Conservation (phyloP, 1,139 yeast genomes). For the Suhomyces bokatorum region DNA sequence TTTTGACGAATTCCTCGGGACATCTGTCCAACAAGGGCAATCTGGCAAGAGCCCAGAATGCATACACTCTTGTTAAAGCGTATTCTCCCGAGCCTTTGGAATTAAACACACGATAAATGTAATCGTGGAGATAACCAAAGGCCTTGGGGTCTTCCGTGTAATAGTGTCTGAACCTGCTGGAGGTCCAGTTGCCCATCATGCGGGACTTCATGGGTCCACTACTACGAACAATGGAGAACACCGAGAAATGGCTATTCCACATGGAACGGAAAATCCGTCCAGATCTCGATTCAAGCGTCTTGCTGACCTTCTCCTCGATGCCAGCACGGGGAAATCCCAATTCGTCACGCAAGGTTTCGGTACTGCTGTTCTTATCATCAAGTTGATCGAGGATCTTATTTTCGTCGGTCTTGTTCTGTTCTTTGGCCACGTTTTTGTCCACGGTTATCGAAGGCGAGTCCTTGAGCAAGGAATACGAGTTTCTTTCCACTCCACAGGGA, state of each 20-base stretch:
- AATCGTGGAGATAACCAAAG: conserved; percentile 42
- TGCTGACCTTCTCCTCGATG: conserved; percentile 11
- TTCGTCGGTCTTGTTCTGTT: conserved; percentile 15
- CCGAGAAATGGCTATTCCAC: conserved; percentile 43
- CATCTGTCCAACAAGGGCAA: conserved; percentile 47
- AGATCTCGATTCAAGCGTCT: conserved; percentile 18
- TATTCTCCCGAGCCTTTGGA: conserved; percentile 49
- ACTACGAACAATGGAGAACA: conserved; percentile 38
- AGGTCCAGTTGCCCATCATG: conserved; percentile 43
- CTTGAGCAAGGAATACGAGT: conserved; percentile 31
- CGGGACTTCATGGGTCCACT: conserved; percentile 42
- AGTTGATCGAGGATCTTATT: conserved; percentile 14
- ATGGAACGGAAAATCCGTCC: conserved; percentile 28
- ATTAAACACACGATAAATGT: conserved; percentile 42
- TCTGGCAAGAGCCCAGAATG: conserved; percentile 41
- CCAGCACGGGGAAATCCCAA: conserved; percentile 1
- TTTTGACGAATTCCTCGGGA: conserved; percentile 36
- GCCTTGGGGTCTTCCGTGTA: conserved; percentile 32
- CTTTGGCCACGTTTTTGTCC: conserved; percentile 13
- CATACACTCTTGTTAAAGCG: conserved; percentile 45
- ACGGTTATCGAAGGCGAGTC: conserved; percentile 14
- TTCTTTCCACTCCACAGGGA: conserved; percentile 50
- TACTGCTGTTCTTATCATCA: not conserved
- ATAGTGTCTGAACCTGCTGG: conserved; percentile 39
- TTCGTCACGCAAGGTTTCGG: conserved; percentile 1